phyloP scores from a whole-genome alignment of 2,329 filamentous ascomycete species.

The Tolypocladium inflatum region DNA sequence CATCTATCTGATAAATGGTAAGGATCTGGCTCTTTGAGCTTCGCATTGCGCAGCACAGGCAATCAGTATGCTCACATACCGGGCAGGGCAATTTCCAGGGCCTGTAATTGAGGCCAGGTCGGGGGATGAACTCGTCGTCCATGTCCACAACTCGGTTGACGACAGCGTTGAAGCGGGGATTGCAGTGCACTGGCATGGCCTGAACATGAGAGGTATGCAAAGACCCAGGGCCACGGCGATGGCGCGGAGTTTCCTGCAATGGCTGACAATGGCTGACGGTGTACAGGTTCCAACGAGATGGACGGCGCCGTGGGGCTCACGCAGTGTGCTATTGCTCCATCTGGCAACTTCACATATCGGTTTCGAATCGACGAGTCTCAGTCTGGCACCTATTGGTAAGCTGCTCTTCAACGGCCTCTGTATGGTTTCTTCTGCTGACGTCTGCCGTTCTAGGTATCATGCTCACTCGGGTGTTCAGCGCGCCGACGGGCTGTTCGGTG shows the following conservation, averaged over 20 bases:
- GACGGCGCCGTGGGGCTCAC: slow-evolving; percentile 54
- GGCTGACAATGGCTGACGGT: neutral
- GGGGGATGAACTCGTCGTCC: slow-evolving; percentile 31
- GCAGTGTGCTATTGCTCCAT: slow-evolving; percentile 50
- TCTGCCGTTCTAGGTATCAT: slow-evolving; percentile 39
- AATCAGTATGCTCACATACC: neutral
- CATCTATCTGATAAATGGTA: slow-evolving; percentile 40
- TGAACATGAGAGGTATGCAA: slow-evolving; percentile 45
- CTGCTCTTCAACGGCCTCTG: slow-evolving; percentile 35
- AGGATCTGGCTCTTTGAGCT: neutral
- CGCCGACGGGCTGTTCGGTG: slow-evolving; percentile 8
- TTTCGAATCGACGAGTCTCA: slow-evolving; percentile 45
- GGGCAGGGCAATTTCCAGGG: slow-evolving; percentile 27
- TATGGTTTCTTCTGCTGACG: slow-evolving; percentile 1
- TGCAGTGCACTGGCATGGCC: slow-evolving; percentile 59
- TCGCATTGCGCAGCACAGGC: neutral
- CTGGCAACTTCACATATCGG: slow-evolving; percentile 39
- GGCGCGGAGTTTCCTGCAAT: neutral
- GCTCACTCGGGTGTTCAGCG: slow-evolving; percentile 47
- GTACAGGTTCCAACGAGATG: slow-evolving; percentile 39
- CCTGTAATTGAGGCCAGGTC: slow-evolving; percentile 33
- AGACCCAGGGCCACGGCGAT: slow-evolving; percentile 17
- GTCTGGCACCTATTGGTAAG: slow-evolving; percentile 48
- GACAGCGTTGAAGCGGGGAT: slow-evolving; percentile 21
- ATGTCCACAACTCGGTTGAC: slow-evolving; percentile 27